Evolutionary conservation across 1,139 yeast species (phyloP).

Genomic region (Lodderomyces orthopsilosis): DNA sequence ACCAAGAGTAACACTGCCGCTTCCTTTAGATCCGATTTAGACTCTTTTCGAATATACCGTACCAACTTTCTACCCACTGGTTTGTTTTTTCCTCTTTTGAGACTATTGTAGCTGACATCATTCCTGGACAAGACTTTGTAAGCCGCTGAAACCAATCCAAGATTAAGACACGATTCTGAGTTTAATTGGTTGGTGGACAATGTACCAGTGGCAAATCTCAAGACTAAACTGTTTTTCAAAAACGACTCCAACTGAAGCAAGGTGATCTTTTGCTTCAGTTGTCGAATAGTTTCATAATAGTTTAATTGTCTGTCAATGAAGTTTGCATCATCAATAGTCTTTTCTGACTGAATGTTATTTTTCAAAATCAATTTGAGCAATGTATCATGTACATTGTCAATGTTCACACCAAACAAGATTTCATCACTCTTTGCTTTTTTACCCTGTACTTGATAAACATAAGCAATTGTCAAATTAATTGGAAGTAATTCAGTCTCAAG

Average conservation of each 20-base stretch:
- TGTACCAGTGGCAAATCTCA: constrained; percentile 40
- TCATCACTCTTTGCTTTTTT: constrained; percentile 39
- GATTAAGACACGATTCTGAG: constrained; percentile 19
- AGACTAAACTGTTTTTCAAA: constrained; percentile 43
- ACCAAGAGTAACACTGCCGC: constrained; percentile 44
- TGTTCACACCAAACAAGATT: constrained; percentile 28
- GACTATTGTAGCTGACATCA: constrained; percentile 28
- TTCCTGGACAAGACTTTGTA: constrained; percentile 31
- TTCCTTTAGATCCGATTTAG: constrained; percentile 10
- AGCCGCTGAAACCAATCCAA: constrained; percentile 33
- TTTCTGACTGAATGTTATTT: constrained; percentile 14
- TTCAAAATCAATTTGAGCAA: constrained; percentile 32
- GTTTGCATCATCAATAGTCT: constrained; percentile 28
- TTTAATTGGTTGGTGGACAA: constrained; percentile 19
- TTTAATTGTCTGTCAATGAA: constrained; percentile 43
- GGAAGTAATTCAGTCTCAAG: constrained; percentile 54
- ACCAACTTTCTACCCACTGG: constrained; percentile 25
- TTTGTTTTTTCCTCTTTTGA: constrained; percentile 19
- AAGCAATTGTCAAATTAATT: constrained; percentile 68
- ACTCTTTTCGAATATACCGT: constrained; percentile 18
- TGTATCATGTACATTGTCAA: constrained; percentile 26
- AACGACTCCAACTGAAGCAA: constrained; percentile 40
- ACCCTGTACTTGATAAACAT: constrained; percentile 52
- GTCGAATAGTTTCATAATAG: constrained; percentile 37
- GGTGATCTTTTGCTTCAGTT: constrained; percentile 40